phyloP scores from a whole-genome alignment of 495 filamentous ascomycete genomes.

The Immersiella caudata region DNA sequence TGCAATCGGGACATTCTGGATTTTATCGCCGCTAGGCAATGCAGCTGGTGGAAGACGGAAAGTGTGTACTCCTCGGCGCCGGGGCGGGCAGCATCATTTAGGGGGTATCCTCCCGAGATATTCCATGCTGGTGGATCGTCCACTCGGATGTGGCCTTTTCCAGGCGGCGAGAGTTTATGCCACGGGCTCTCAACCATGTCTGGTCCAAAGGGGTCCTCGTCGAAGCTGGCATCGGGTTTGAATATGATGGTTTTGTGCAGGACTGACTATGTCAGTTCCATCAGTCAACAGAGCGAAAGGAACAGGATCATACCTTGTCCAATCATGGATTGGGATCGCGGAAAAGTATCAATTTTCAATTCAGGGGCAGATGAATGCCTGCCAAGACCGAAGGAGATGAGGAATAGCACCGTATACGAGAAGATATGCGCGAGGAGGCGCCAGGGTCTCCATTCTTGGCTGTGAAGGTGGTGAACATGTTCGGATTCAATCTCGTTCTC shows the following conservation, averaged over 20 bases:
- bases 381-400: conserved; percentile 4
- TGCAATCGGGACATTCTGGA: conserved; percentile 20
- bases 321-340: conserved; percentile 12
- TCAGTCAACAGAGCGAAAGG: neutral
- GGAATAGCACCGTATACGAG: neutral
- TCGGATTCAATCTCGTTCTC: neutral
- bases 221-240: conserved; percentile 11
- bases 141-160: conserved; percentile 24
- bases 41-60: conserved; percentile 28
- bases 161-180: conserved; percentile 13
- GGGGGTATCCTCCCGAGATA: conserved; percentile 19
- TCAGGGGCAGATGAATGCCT: conserved; percentile 1
- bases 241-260: conserved; percentile 12
- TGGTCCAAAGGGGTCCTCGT: conserved; percentile 22
- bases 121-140: conserved; percentile 13
- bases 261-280: conserved; percentile 6
- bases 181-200: conserved; percentile 10
- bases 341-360: neutral
- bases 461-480: too few relatives aligned
- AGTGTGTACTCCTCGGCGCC: conserved; percentile 23
- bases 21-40: conserved; percentile 27
- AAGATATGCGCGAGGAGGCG: neutral
- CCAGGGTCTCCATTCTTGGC: neutral
- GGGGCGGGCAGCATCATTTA: conserved; percentile 2
- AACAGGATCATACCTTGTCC: conserved; percentile 10